phyloP scores from a whole-genome alignment of 306 rosid genomes.

The Cucumis hystrix region DNA sequence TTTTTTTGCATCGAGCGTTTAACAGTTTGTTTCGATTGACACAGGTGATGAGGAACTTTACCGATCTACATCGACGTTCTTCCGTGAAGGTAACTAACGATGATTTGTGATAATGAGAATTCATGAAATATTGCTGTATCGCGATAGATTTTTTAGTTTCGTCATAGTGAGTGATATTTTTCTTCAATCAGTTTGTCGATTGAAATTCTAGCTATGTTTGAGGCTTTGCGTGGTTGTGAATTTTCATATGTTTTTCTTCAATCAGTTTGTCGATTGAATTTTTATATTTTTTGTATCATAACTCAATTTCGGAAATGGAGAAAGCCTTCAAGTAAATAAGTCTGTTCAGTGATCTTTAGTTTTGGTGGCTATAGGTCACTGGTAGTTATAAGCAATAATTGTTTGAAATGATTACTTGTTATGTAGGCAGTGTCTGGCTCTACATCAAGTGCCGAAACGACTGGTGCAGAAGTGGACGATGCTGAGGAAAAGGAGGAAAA shows the following conservation, averaged over 20 bases:
- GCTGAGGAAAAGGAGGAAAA: constrained; percentile 39
- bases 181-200: not conserved
- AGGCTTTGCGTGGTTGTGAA: not conserved
- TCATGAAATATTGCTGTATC: not conserved
- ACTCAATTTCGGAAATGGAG: not conserved
- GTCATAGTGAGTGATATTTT: not conserved
- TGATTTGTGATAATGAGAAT: not conserved
- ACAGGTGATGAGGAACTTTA: constrained; percentile 29
- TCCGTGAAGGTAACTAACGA: constrained; percentile 40
- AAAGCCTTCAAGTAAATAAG: not conserved
- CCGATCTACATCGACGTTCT: constrained; percentile 33
- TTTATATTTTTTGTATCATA: not conserved
- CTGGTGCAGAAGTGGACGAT: constrained; percentile 30
- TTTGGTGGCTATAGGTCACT: not conserved
- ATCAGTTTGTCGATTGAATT: too few relatives aligned
- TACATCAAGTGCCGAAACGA: constrained; percentile 40
- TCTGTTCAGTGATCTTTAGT: not conserved
- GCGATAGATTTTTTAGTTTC: not conserved
- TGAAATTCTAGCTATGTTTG: not conserved
- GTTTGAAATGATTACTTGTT: constrained; percentile 1
- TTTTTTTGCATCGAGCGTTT: not conserved
- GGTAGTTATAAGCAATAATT: not conserved
- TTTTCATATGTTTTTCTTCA: too few relatives aligned
- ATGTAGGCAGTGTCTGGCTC: constrained; percentile 69
- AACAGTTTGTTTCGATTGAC: not conserved